Base-by-base conservation (phyloP, 352 stramenopile species). In the Pythium biforme region DNA sequence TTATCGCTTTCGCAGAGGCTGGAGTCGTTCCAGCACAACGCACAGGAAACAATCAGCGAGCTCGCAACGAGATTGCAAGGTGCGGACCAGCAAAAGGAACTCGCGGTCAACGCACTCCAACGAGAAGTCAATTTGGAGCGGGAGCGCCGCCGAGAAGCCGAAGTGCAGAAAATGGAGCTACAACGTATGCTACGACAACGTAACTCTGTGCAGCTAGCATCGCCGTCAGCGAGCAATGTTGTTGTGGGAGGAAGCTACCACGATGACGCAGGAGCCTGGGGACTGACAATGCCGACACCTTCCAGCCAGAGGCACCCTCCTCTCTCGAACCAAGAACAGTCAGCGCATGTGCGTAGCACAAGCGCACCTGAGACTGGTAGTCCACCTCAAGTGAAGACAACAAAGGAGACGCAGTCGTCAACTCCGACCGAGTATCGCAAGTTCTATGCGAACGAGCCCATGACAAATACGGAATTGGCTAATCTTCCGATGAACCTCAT, bases 401-500 rank as follows among this genome's bases (percentile, higher is more conserved):
- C 31, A 10, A 55, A 59, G n/a, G 26, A 39, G 7, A 11, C 20
- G 5, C 22, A 55, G 8, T 17, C 55, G 22, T 48, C 43, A 5
- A 19, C 46, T 8, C 59, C 64, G 1, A n/a, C 66, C 0, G 68
- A 78, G 27, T 73, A 71, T 55, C 75, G 71, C 51, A 90, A 90
- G 54, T 90, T 90, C 51, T 90, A 88, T 56, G 71, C 79, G 1
- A 87, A 89, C 52, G 77, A 87, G 52, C 75, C 77, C 2, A 76
- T 88, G 39, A 82, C 75, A 3, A 86, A 82, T n/a, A 68, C 76
- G 0, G 80, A 89, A 55, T 67, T 92, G 14, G 81, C 83, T 8
- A 89, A 69, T 55, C 68, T 92, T 9, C 79, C 83, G 8, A 83
- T 92, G 63, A 79, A 80, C 7, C 57, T 88, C 12, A 88, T 92